Evolutionary conservation across 176 grass and related monocot species (phyloP).

Genomic region (Carex parvula): DNA sequence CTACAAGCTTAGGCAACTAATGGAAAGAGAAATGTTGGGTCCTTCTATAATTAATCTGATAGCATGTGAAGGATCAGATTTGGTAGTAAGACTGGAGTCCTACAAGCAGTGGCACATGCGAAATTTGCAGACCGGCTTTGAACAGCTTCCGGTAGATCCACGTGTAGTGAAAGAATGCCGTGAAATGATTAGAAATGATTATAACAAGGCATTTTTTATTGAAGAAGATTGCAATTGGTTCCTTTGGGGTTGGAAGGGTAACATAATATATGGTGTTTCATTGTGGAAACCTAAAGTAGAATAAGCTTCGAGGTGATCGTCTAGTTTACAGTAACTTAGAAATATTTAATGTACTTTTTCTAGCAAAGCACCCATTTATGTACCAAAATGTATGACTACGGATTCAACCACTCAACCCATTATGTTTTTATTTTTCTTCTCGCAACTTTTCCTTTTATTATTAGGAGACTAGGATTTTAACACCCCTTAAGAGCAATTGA

Average conservation of each 20-base stretch:
- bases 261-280: slow-evolving; percentile 10
- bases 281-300: slow-evolving; percentile 24
- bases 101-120: slow-evolving; percentile 36
- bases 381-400: too few species aligned
- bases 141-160: slow-evolving; percentile 29
- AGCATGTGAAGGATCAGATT: slow-evolving; percentile 17
- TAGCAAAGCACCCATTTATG: too few species aligned
- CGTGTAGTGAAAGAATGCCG: background rate
- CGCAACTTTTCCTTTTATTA: too few species aligned
- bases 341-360: too few species aligned
- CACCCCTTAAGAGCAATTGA: too few species aligned
- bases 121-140: slow-evolving; percentile 22
- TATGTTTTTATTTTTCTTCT: too few species aligned
- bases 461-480: too few species aligned
- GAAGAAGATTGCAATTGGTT: slow-evolving; percentile 34
- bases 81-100: background rate
- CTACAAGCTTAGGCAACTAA: background rate
- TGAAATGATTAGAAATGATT: background rate
- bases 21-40: background rate
- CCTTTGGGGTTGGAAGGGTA: slow-evolving; percentile 37
- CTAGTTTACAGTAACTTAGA: too few species aligned
- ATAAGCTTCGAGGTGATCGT: too few species aligned
- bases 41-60: background rate
- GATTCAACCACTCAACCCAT: too few species aligned
- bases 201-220: slow-evolving; percentile 24